Evolutionary conservation across 2,329 filamentous ascomycete genomes (phyloP).

Genomic region (Aspergillus arachidicola): DNA sequence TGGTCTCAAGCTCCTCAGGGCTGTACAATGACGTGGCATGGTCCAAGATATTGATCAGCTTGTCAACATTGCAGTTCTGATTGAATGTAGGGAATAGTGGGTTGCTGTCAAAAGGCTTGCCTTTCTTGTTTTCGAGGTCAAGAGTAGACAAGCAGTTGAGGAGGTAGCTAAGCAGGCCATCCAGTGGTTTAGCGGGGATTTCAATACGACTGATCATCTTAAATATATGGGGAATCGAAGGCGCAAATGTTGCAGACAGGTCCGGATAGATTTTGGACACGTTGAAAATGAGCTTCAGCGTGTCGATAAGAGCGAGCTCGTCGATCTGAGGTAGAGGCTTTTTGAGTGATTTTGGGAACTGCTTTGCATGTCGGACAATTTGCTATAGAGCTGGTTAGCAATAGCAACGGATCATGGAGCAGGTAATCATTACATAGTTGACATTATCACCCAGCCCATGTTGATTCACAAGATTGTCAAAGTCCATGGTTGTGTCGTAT

Average conservation of each 20-base stretch:
- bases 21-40: conserved; percentile 64
- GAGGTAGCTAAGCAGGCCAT: conserved; percentile 70
- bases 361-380: conserved; percentile 68
- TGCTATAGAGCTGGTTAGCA: conserved; percentile 50
- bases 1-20: conserved; percentile 71
- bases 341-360: conserved; percentile 48
- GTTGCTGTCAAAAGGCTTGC: conserved; percentile 46
- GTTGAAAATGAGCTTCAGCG: conserved; percentile 87
- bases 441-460: conserved; percentile 70
- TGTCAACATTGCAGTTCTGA: conserved; percentile 61
- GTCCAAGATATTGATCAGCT: conserved; percentile 71
- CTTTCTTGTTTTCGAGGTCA: conserved; percentile 62
- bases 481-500: conserved; percentile 71
- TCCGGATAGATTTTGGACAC: conserved; percentile 73
- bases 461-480: conserved; percentile 66
- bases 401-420: background rate
- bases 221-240: conserved; percentile 70
- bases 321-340: conserved; percentile 55
- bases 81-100: conserved; percentile 68
- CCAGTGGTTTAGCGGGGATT: conserved; percentile 66
- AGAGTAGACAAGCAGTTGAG: conserved; percentile 83
- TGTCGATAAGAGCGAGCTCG: conserved; percentile 79
- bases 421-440: conserved; percentile 47
- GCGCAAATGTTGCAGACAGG: conserved; percentile 63
- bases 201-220: conserved; percentile 67